Evolutionary conservation across 306 rosid genomes (phyloP).

Genomic region (Quercus berberidifolia): DNA sequence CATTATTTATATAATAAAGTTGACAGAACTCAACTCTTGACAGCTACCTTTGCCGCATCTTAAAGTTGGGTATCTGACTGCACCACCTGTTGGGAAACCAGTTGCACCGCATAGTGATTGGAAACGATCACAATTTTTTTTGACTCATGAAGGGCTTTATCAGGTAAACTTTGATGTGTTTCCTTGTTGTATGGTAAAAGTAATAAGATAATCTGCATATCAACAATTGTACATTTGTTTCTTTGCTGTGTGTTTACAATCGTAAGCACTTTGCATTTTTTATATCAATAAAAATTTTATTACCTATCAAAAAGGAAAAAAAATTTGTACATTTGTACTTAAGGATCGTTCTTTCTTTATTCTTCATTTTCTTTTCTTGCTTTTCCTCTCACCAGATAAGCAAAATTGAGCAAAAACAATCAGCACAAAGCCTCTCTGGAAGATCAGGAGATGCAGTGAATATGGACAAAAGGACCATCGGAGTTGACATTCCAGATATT

Average conservation of each 20-base stretch:
- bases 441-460: slow-evolving; percentile 49
- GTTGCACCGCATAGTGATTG: slow-evolving; percentile 93
- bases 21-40: slow-evolving; percentile 30
- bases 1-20: slow-evolving; percentile 12
- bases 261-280: no score
- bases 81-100: slow-evolving; percentile 77
- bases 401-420: slow-evolving; percentile 54
- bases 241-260: not conserved
- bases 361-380: not conserved
- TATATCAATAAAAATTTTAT: no score
- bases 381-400: slow-evolving; percentile 41
- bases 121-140: slow-evolving; percentile 83
- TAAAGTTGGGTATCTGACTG: slow-evolving; percentile 86
- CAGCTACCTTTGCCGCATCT: slow-evolving; percentile 96
- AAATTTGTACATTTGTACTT: not conserved
- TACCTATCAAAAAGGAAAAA: no score
- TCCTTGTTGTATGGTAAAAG: not conserved
- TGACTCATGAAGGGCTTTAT: slow-evolving; percentile 88
- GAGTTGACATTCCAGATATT: slow-evolving; percentile 83
- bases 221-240: slow-evolving; percentile 2
- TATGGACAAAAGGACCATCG: slow-evolving; percentile 60
- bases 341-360: not conserved
- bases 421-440: slow-evolving; percentile 48
- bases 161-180: slow-evolving; percentile 48
- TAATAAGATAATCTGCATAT: not conserved